Percentiles rank a stretch among this genome's conserved stretches.
These are phyloP conservation scores for Mycosphaerella arachidis DNA, from an alignment of 2,329 filamentous ascomycete genomes.

Conservation along the genomic window DNA sequence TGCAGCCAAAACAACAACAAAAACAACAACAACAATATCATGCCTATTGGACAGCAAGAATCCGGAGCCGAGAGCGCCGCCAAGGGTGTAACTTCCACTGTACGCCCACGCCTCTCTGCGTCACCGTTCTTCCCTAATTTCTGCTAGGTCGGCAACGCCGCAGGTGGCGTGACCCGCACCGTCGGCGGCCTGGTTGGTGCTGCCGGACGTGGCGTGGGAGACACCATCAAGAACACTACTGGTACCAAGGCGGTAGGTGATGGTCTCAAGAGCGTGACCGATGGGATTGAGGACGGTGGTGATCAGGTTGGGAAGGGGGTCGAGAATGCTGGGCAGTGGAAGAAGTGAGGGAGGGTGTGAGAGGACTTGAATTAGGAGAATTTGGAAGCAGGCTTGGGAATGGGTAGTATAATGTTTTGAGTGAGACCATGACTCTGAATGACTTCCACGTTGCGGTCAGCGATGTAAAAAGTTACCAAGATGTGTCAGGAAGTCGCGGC, in stretches of 20 bases:
- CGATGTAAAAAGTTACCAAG: background rate
- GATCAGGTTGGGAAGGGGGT: constrained; percentile 42
- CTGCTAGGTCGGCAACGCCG: constrained; percentile 46
- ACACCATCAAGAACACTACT: constrained; percentile 44
- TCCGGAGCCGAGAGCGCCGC: constrained; percentile 27
- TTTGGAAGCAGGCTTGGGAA: background rate
- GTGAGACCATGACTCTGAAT: background rate
- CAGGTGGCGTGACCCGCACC: constrained; percentile 51
- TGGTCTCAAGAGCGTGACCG: constrained; percentile 40
- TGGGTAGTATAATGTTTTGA: background rate
- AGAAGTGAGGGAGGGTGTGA: constrained; percentile 16
- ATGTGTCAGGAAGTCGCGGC: background rate
- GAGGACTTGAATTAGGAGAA: too few species aligned
- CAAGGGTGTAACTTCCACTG: constrained; percentile 33
- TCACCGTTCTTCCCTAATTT: too few species aligned
- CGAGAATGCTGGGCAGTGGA: constrained; percentile 46
- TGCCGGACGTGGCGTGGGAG: constrained; percentile 41
- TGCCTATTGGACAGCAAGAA: constrained; percentile 14
- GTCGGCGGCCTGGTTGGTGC: constrained; percentile 51
- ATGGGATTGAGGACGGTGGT: constrained; percentile 43
- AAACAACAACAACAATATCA: constrained; percentile 3
- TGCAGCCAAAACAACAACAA: constrained; percentile 7
- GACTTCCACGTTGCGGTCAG: background rate
- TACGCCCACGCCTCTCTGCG: constrained; percentile 1
- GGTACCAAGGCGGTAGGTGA: constrained; percentile 42